Conservation (phyloP, 2,329 filamentous ascomycete species). For the Xylariaceae sp. region DNA sequence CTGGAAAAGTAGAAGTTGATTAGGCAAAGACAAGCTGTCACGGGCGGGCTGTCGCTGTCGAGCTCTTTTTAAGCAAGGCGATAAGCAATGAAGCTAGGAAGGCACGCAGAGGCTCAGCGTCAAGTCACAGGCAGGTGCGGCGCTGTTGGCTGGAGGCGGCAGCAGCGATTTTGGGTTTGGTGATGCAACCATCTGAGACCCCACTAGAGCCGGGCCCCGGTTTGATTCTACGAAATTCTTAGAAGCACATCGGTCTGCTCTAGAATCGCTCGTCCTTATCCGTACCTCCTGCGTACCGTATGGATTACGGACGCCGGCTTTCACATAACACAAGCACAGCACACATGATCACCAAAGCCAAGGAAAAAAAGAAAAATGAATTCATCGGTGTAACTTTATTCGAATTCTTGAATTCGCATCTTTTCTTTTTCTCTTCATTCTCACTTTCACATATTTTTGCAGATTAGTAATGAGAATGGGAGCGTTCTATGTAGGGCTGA, state of each 20-base stretch:
- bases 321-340: conserved; percentile 10
- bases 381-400: background rate
- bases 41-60: background rate
- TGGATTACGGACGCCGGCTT: background rate
- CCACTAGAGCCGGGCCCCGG: conserved; percentile 19
- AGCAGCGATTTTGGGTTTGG: conserved; percentile 14
- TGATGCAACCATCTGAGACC: conserved; percentile 23
- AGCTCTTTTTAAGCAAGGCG: background rate
- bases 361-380: background rate
- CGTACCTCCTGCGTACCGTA: background rate
- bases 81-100: background rate
- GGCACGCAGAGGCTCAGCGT: background rate
- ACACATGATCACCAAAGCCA: background rate
- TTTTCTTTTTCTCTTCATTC: background rate
- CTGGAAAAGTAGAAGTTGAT: background rate
- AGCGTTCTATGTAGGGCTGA: too few relatives aligned
- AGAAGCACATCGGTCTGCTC: conserved; percentile 17
- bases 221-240: conserved; percentile 23
- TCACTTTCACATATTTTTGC: background rate
- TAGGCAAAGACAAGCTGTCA: background rate
- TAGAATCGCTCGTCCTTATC: conserved; percentile 2
- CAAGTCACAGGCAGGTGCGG: background rate
- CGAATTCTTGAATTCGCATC: background rate
- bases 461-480: background rate
- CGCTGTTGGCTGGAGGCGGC: background rate